phyloP scores from a whole-genome alignment of 306 rosid genomes.

The Myrica gale region DNA sequence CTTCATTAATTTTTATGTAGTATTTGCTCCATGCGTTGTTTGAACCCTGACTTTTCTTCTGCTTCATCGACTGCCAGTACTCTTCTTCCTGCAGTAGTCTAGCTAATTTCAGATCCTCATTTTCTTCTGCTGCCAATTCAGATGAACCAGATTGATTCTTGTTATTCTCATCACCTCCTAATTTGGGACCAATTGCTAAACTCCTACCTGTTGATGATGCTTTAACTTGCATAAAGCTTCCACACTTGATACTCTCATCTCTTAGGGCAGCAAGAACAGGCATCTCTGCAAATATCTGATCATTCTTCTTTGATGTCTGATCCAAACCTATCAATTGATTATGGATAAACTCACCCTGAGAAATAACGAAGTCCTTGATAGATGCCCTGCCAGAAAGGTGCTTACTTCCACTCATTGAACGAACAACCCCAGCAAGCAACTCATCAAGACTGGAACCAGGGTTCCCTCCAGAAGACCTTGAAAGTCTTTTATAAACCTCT shows the following conservation, averaged over 20 bases:
- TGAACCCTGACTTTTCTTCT: conserved; percentile 52
- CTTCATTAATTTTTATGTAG: conserved; percentile 88
- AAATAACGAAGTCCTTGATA: conserved; percentile 62
- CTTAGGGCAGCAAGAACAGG: conserved; percentile 69
- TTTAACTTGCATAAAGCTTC: conserved; percentile 37
- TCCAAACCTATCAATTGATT: conserved; percentile 81
- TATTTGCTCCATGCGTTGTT: conserved; percentile 43
- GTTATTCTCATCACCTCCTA: conserved; percentile 26
- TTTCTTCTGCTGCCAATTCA: conserved; percentile 41
- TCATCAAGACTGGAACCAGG: conserved; percentile 69
- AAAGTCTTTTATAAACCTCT: conserved; percentile 68
- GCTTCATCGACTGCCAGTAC: conserved; percentile 65
- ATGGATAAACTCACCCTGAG: conserved; percentile 83
- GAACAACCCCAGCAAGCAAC: conserved; percentile 82
- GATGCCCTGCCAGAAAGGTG: conserved; percentile 62
- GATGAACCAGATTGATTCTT: conserved; percentile 31
- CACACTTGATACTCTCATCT: conserved; percentile 54
- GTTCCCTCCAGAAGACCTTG: conserved; percentile 67
- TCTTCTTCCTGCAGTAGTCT: conserved; percentile 87
- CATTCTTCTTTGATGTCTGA: conserved; percentile 58
- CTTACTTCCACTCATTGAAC: conserved; percentile 70
- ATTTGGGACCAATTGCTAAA: conserved; percentile 50
- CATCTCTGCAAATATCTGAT: conserved; percentile 48
- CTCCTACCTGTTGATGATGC: conserved; percentile 38
- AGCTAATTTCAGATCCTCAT: conserved; percentile 76